phyloP scores from a whole-genome alignment of 169 alveolate genomes.

The Plasmodium ovale region DNA sequence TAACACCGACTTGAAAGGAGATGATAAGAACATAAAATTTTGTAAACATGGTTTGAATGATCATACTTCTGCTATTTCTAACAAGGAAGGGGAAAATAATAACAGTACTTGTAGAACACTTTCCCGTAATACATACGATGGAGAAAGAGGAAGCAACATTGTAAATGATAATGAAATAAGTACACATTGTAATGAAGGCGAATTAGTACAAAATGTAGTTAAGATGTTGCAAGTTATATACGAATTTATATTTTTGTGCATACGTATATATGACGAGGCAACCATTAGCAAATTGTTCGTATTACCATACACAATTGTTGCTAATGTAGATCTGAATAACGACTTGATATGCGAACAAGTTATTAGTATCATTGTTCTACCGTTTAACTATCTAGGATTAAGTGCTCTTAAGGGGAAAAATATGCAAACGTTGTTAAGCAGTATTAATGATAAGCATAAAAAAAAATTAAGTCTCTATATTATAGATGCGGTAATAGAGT shows the following conservation, averaged over 20 bases:
- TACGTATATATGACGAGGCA: slow-evolving; percentile 45
- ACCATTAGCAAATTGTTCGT: slow-evolving; percentile 30
- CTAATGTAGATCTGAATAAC: slow-evolving; percentile 24
- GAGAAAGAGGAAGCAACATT: too few relatives aligned
- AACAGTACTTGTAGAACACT: not conserved
- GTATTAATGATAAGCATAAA: slow-evolving; percentile 47
- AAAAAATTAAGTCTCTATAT: slow-evolving; percentile 54
- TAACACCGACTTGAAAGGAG: not conserved
- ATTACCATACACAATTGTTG: slow-evolving; percentile 47
- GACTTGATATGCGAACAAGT: slow-evolving; percentile 36
- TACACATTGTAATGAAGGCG: not conserved
- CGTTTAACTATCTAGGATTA: slow-evolving; percentile 52
- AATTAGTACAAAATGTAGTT: slow-evolving; percentile 21
- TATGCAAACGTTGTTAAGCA: slow-evolving; percentile 30
- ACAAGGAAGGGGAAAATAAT: not conserved
- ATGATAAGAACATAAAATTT: too few relatives aligned
- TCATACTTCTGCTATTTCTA: not conserved
- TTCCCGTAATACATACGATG: too few relatives aligned
- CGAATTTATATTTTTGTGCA: slow-evolving; percentile 62
- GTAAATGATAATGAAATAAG: not conserved
- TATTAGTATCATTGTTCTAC: slow-evolving; percentile 50
- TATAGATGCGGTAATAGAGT: slow-evolving; percentile 60
- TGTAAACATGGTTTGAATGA: too few relatives aligned
- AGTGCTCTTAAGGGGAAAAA: slow-evolving; percentile 41
- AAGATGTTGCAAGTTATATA: slow-evolving; percentile 66